phyloP scores from a whole-genome alignment of 2,329 filamentous ascomycete species.

The Clonostachys solani region DNA sequence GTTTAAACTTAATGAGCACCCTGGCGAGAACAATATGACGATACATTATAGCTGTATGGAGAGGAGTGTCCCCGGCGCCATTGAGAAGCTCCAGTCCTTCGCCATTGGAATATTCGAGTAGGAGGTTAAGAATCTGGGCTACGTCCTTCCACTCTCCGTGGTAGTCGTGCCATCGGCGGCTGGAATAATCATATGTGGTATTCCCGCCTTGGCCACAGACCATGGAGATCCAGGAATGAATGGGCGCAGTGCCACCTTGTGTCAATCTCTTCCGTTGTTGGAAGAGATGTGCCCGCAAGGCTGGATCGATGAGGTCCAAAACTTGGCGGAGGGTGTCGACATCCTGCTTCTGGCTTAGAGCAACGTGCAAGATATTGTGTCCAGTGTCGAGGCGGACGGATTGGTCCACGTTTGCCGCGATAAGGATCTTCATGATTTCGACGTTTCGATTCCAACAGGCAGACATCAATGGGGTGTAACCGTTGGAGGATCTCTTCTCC shows the following conservation, averaged over 20 bases:
- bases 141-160: constrained; percentile 16
- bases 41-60: constrained; percentile 51
- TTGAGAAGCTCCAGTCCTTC: constrained; percentile 55
- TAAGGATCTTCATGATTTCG: constrained; percentile 54
- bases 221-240: constrained; percentile 53
- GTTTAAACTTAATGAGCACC: constrained; percentile 48
- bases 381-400: constrained; percentile 54
- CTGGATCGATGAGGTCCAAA: constrained; percentile 52
- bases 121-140: constrained; percentile 36
- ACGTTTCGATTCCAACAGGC: constrained; percentile 55
- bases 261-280: constrained; percentile 49
- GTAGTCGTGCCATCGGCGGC: constrained; percentile 5
- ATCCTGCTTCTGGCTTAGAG: constrained; percentile 27
- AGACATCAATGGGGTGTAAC: constrained; percentile 64
- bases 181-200: constrained; percentile 3
- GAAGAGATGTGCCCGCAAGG: constrained; percentile 53
- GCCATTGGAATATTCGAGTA: constrained; percentile 43
- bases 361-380: constrained; percentile 66
- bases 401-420: constrained; percentile 67
- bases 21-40: constrained; percentile 27
- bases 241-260: constrained; percentile 54
- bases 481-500: constrained; percentile 53
- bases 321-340: constrained; percentile 36
- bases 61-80: constrained; percentile 58
- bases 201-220: constrained; percentile 10